These are phyloP conservation scores for Phoma sp. DNA, from an alignment of 2,329 filamentous ascomycete species.

Conservation along the genomic window DNA sequence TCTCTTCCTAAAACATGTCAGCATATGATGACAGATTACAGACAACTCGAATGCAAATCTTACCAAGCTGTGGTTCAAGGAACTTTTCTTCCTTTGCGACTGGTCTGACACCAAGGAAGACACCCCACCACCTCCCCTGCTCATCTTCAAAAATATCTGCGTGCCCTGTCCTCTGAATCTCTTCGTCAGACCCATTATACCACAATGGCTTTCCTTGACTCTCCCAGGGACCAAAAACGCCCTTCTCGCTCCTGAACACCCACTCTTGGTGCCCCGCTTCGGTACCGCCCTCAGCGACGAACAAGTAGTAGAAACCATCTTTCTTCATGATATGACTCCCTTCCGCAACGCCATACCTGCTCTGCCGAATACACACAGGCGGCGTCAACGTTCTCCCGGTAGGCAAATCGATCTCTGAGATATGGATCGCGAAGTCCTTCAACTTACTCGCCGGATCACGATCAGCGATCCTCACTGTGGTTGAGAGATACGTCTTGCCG, in stretches of 20 bases:
- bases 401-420: constrained; percentile 39
- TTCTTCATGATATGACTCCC: constrained; percentile 46
- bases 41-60: neutral
- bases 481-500: constrained; percentile 55
- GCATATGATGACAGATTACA: neutral
- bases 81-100: constrained; percentile 6
- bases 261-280: constrained; percentile 53
- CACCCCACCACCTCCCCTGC: constrained; percentile 33
- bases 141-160: constrained; percentile 35
- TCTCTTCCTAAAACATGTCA: constrained; percentile 50
- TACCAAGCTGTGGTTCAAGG: constrained; percentile 14
- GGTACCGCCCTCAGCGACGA: constrained; percentile 44
- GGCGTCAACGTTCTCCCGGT: constrained; percentile 32
- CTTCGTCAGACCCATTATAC: constrained; percentile 43
- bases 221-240: constrained; percentile 47
- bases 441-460: constrained; percentile 23
- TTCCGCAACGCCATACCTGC: constrained; percentile 32
- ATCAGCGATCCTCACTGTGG: constrained; percentile 24
- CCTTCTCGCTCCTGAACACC: constrained; percentile 58
- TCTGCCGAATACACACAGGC: constrained; percentile 34
- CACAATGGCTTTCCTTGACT: constrained; percentile 41
- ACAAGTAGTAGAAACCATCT: constrained; percentile 35
- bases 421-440: constrained; percentile 39
- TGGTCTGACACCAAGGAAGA: constrained; percentile 46
- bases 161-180: constrained; percentile 40